Base-by-base conservation (phyloP, 306 rosid genomes). In the Prunus kanzakura region DNA sequence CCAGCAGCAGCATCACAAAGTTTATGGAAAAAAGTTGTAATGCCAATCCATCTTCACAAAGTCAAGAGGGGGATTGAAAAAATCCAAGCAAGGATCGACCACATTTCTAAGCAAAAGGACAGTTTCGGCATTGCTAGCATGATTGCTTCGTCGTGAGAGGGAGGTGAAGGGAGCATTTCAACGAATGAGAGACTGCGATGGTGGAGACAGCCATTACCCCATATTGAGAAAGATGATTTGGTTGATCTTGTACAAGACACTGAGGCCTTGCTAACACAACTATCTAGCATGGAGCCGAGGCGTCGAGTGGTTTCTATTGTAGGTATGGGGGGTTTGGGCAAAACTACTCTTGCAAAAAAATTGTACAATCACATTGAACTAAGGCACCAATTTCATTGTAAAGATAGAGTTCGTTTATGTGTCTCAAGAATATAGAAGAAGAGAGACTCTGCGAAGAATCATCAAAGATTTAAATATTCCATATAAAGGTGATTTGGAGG, bases 11-110 rank as follows among this genome's bases (percentile, higher is more conserved):
- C 68, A 19, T 13, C 43, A 20, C 71, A 71, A 4, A 79, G 55
- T 73, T 63, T 18, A 15, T 72, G 72, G 14, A 27, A 56, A 82
- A 75, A 81, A 69, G 74, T 73, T 41, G 27, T 78, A 4, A 75
- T 50, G 22, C 43, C 43, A 35, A 79, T 85, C 0, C 82, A 75
- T 81, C 84, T 85, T 8, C 72, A 22, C n/a, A 13, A 45, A 1
- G 54, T 45, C 15, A 38, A 19, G 9, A n/a, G 25, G 25, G 23
- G 18, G 69, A 19, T 64, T 32, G 49, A 18, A 32, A 64, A 64
- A 19, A 35, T 64, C 23, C 49, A 15, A 64, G 1, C 38, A 32
- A 16, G 25, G 6, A 43, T 64, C 2, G 6, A 35, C 25, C 11
- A 2, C 6, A 50, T 46, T 46, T 7, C 16, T 13, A 22, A 22